Base-by-base conservation (phyloP, 164 flowering plant species). In the Aristolochia contorta region DNA sequence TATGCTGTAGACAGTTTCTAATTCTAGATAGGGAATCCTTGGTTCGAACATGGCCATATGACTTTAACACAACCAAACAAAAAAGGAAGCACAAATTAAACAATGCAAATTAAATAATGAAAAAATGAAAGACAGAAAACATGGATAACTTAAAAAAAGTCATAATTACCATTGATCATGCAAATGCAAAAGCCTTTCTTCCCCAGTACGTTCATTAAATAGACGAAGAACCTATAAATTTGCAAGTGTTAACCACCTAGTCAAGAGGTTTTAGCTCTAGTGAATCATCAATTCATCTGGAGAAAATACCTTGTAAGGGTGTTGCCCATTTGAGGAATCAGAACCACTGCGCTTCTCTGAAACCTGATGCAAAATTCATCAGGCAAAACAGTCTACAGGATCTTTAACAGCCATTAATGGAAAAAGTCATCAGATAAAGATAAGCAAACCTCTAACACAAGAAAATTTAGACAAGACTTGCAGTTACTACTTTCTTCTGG, bases 101-200 rank as follows among this genome's bases (percentile, higher is more conserved):
- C 3, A 37, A 37, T 10, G 30, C 16, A 54, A 54, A 24, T 24
- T 24, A 15, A 23, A 5, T n/a, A 37, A 24, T 18, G 9, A 56
- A 32, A 33, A 5, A 19, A 8, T 43, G 21, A 33, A 43, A n/a
- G n/a, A n/a, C n/a, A 14, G 19, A 47, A 6, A 33, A 61, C 23
- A 22, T 56, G 22, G 30, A 45, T 54, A 58, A 53, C 18, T 22
- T n/a, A 50, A 5, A 48, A 47, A 43, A 37, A 21, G 21, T 32
- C 46, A 47, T 37, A 63, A 78, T 65, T 73, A 87, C 99, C 99
- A 93, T 54, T 86, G 95, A 75, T 88, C 96, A 78, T 78, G 71
- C 68, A 93, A 74, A 67, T 75, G 77, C 68, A 85, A 77, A 61
- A 75, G 70, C 15, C 77, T 69, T 73, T 90, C 99, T 69, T 77